These are phyloP conservation scores for Hypsizygus ulmarius DNA, from an alignment of 1,284 basidiomycete species.

Conservation along the genomic window DNA sequence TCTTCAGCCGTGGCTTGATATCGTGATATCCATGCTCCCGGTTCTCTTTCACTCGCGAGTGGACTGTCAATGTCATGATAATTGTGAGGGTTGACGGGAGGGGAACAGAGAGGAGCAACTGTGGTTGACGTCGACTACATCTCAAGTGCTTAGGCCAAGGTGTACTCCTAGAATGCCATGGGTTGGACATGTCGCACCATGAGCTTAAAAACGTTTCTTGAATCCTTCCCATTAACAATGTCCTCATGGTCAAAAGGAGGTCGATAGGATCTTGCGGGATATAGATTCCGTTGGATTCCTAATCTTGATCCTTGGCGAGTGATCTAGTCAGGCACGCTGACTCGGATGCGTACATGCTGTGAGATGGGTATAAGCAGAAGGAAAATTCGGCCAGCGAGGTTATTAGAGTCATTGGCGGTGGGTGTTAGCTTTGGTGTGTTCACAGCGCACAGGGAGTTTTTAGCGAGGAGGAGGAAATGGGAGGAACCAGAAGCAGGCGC, in stretches of 20 bases:
- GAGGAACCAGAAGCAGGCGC: background rate
- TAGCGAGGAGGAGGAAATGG: background rate
- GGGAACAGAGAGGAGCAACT: background rate
- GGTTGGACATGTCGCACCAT: too few species aligned
- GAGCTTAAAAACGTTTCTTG: too few species aligned
- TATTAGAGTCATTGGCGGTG: background rate
- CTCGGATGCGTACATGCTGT: slow-evolving; percentile 1
- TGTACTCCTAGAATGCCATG: too few species aligned
- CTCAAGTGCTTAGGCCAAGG: too few species aligned
- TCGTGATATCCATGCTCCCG: slow-evolving; percentile 10
- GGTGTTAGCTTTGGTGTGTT: background rate
- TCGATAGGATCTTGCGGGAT: background rate
- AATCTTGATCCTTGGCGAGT: slow-evolving; percentile 25
- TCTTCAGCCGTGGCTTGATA: background rate
- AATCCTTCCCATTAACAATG: too few species aligned
- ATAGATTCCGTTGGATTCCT: slow-evolving; percentile 16
- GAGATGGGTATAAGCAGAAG: too few species aligned
- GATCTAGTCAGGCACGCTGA: slow-evolving; percentile 22
- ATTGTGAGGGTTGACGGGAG: background rate
- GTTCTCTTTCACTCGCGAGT: slow-evolving; percentile 5
- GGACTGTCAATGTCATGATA: too few species aligned
- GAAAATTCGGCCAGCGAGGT: background rate
- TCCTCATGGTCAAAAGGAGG: too few species aligned
- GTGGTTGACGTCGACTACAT: too few species aligned
- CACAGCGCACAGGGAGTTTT: background rate